Percentiles rank a stretch among this genome's conserved stretches.
These are phyloP conservation scores for Penicillium simplicissimum DNA, from an alignment of 495 filamentous ascomycete genomes.

Conservation along the genomic window DNA sequence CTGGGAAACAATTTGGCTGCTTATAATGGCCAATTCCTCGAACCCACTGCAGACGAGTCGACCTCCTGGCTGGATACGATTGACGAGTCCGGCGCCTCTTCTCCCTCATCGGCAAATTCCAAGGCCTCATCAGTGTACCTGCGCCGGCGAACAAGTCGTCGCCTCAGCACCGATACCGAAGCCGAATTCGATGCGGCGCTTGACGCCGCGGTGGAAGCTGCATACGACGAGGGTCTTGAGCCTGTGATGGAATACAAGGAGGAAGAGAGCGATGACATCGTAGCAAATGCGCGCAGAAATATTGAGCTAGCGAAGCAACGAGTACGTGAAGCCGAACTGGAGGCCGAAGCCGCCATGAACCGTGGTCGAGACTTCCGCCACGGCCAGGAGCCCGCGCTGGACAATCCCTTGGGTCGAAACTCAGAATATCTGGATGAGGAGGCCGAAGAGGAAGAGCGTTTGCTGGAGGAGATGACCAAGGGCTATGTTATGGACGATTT, in stretches of 20 bases:
- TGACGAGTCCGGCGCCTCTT: conserved; percentile 87
- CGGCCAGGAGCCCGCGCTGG: conserved; percentile 30
- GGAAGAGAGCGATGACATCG: conserved; percentile 40
- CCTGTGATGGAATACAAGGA: conserved; percentile 54
- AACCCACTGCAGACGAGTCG: conserved; percentile 56
- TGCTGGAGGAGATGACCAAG: conserved; percentile 89
- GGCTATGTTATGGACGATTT: conserved; percentile 88
- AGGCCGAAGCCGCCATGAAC: conserved; percentile 65
- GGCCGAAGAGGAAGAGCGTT: conserved; percentile 86
- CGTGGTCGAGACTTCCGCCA: conserved; percentile 44
- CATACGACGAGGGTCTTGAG: conserved; percentile 91
- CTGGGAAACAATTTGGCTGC: conserved; percentile 13
- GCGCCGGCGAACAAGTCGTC: conserved; percentile 64
- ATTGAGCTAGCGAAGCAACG: conserved; percentile 78
- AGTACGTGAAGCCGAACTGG: conserved; percentile 74
- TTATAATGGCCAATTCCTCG: conserved; percentile 27
- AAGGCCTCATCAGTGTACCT: conserved; percentile 69
- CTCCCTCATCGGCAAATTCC: conserved; percentile 78
- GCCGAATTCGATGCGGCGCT: conserved; percentile 94
- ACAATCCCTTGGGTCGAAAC: conserved; percentile 37
- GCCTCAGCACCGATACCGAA: conserved; percentile 73
- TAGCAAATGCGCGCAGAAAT: conserved; percentile 63
- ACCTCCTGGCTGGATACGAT: conserved; percentile 96
- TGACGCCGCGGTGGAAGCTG: conserved; percentile 94
- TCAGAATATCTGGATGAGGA: conserved; percentile 65